Base-by-base conservation (phyloP, 345 rosid genomes). In the Corchorus capsularis region DNA sequence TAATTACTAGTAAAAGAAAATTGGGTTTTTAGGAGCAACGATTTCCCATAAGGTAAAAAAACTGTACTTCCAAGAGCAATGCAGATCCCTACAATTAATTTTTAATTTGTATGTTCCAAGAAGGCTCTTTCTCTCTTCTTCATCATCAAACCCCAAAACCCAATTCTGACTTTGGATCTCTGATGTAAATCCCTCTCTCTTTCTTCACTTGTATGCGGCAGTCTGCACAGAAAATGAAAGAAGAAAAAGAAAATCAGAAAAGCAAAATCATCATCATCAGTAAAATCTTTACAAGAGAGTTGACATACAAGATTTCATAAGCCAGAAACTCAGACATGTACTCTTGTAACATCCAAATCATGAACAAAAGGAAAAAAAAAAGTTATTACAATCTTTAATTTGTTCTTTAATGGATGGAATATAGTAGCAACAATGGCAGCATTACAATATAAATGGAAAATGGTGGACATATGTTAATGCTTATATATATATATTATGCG, bases 151-250 rank as follows among this genome's bases (percentile, higher is more conserved):
- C 73, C 59, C 63, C 55, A 53, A 68, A 45, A 53, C 11, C 32
- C 11, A 68, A 55, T 54, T 69, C 79, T 53, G 57, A 57, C 61
- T 47, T 67, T 12, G 52, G 74, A 77, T 78, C 72, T 78, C 76
- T 53, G 13, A 56, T 56, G 47, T 47, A 20, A 54, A 57, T 65
- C 81, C 55, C 73, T 73, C 50, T 52, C 35, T 32, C 37, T 59
- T 34, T 69, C 4, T 61, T 41, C 19, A 43, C n/a, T 34, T 73
- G 27, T 72, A 39, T 39, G 43, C 43, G 43, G 43, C 63, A n/a
- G 27, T 20, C 27, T 32, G 12, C 2, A 15, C 63, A 59, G 20
- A n/a, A 59, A 6, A 59, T n/a, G 17, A n/a, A 56, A 56, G 61
- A 2, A 56, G 22, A 15, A 15, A 20, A 59, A n/a, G 63, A 32